Conservation (phyloP, 176 grass and related monocot genomes). For the Calamus simplicifolius region DNA sequence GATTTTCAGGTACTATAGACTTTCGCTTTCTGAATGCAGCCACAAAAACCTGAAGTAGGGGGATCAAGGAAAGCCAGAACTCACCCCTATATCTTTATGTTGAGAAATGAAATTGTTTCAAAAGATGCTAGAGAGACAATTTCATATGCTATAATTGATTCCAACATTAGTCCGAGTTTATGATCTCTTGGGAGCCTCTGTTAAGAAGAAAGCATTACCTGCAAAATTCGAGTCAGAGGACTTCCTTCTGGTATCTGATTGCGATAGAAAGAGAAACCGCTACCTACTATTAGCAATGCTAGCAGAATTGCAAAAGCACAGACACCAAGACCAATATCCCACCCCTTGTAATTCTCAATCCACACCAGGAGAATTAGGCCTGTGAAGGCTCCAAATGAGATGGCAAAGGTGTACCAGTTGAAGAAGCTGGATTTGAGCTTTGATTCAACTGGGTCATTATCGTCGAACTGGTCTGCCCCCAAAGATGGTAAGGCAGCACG, state of each 20-base stretch:
- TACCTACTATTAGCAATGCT: conserved; percentile 30
- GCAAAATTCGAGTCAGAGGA: conserved; percentile 52
- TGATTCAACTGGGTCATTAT: conserved; percentile 27
- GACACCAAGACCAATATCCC: conserved; percentile 48
- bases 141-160: no score
- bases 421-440: conserved; percentile 61
- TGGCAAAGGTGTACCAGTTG: conserved; percentile 73
- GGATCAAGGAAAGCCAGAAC: no score
- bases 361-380: conserved; percentile 63
- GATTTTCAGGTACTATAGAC: conserved; percentile 24
- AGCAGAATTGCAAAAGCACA: conserved; percentile 30
- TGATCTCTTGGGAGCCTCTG: no score
- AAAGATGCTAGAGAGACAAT: no score
- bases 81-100: no score
- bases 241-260: conserved; percentile 53
- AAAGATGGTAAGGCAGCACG: conserved; percentile 52
- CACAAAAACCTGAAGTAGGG: conserved; percentile 42
- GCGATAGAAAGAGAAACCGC: conserved; percentile 53
- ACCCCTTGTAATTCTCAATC: conserved; percentile 52
- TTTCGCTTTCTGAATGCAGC: conserved; percentile 51
- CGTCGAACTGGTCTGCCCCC: conserved; percentile 67
- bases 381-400: conserved; percentile 49
- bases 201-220: conserved; percentile 27
- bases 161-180: no score
- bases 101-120: no score